Percentiles rank a stretch among this genome's conserved stretches.
Conservation (phyloP, 495 filamentous ascomycete species). For the Xylaria intraflava region DNA sequence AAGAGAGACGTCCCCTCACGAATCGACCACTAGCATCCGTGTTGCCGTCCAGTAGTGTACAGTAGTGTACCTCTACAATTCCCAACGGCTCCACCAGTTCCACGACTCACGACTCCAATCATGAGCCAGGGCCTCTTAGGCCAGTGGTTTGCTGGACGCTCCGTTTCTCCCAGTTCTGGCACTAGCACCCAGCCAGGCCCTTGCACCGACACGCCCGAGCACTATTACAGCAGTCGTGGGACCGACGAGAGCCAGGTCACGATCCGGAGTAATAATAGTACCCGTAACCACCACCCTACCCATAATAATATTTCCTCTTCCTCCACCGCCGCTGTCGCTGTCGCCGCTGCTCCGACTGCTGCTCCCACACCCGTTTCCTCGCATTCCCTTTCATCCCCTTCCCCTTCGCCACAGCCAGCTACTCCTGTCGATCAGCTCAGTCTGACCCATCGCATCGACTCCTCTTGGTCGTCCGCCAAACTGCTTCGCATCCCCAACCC, state of each 20-base stretch:
- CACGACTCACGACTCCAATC: slow-evolving; percentile 15
- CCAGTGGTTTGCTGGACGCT: slow-evolving; percentile 24
- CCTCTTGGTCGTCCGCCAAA: slow-evolving; percentile 23
- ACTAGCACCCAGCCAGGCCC: slow-evolving; percentile 11
- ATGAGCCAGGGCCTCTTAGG: slow-evolving; percentile 26
- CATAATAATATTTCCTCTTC: slow-evolving; percentile 22
- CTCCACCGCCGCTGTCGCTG: slow-evolving; percentile 14
- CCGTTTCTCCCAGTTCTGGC: slow-evolving; percentile 5
- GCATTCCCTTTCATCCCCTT: slow-evolving; percentile 28
- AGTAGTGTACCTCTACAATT: background rate
- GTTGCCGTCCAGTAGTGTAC: background rate
- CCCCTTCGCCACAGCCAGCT: slow-evolving; percentile 36
- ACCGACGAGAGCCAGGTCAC: slow-evolving; percentile 11
- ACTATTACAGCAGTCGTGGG: slow-evolving; percentile 11
- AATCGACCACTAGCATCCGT: slow-evolving; percentile 4
- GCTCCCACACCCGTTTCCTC: slow-evolving; percentile 29
- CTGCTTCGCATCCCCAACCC: slow-evolving; percentile 22
- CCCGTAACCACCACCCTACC: slow-evolving; percentile 15
- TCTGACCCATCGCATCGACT: slow-evolving; percentile 23
- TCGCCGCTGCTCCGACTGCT: slow-evolving; percentile 13
- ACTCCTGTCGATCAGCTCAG: slow-evolving; percentile 33
- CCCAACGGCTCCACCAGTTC: background rate
- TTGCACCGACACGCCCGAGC: slow-evolving; percentile 7
- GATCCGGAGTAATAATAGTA: slow-evolving; percentile 10
- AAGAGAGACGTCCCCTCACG: slow-evolving; percentile 7